Evolutionary conservation across 2,329 filamentous ascomycete genomes (phyloP), one percentile per base, ranked within the genome.

Genomic region (Mycocentrospora acerina): DNA sequence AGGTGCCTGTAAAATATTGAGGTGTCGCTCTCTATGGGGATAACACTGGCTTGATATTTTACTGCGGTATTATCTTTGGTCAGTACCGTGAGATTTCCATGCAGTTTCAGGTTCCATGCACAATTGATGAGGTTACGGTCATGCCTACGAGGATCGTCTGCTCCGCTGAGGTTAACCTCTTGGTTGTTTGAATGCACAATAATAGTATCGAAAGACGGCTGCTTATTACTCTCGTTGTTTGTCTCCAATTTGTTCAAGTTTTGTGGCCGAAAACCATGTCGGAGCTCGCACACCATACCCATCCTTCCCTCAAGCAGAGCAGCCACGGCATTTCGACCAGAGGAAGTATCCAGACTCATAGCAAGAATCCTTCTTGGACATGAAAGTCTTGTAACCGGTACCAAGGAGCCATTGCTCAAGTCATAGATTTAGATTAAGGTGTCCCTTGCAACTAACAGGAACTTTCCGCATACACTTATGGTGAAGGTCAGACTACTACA

Each of bases 291-390:
- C 1, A 85, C 72, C 57, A 85, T 72, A 4, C 80, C 82, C 56
- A 79, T 71, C 3, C 82, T 75, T 6, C 78, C 79, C 44, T 80
- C 74, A 31, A 85, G 68, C 7, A 86, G 66, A 19, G 79, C 74
- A 12, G 80, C 81, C 35, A 85, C 68, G 6, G 79, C 72, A 48
- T 78, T 72, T 29, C 73, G 71, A 7, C 75, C 68, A 2, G 71
- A 74, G 4, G 76, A 81, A 0, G 78, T 79, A 57, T 85, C 80
- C 73, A 86, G 82, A 45, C 78, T 79, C 51, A 80, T 78, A 3
- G 76, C 73, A 5, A 86, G 57, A 2, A 85, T 76, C 29, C 74
- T 68, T 12, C 72, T 68, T 10, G 79, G 80, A 50, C 81, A 85
- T 11, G 74, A 57, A 9, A 86, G 72, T 27, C 68, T 76, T 1